Conservation (phyloP, 306 rosid genomes). For the Pueraria montana region DNA sequence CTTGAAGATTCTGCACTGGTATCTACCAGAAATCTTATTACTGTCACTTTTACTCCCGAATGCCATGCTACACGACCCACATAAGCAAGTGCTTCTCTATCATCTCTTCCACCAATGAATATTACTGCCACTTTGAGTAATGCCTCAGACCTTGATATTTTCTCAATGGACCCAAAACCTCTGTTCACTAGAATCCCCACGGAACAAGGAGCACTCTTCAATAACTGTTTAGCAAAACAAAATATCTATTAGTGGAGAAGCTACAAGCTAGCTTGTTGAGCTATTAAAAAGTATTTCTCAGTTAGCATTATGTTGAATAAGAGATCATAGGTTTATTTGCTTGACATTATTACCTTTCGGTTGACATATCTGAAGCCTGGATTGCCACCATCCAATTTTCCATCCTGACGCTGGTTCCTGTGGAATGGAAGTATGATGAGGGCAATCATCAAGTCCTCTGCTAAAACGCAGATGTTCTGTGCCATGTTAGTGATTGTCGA, state of each 20-base stretch:
- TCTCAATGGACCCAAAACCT: slow-evolving; percentile 79
- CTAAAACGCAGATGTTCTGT: slow-evolving; percentile 71
- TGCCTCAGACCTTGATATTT: slow-evolving; percentile 55
- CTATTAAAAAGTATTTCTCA: too few species aligned
- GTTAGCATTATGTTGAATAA: too few species aligned
- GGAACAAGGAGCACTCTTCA: slow-evolving; percentile 82
- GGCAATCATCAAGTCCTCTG: slow-evolving; percentile 76
- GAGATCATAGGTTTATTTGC: too few species aligned
- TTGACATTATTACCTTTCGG: slow-evolving; percentile 69
- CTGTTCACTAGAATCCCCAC: slow-evolving; percentile 95
- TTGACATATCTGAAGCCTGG: slow-evolving; percentile 82
- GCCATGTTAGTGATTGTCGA: slow-evolving; percentile 74
- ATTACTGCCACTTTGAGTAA: slow-evolving; percentile 71
- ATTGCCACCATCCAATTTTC: slow-evolving; percentile 68
- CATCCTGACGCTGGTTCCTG: slow-evolving; percentile 64
- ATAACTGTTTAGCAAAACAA: slow-evolving; percentile 64
- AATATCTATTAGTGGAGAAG: slow-evolving; percentile 6
- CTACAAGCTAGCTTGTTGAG: too few species aligned
- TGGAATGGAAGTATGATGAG: slow-evolving; percentile 92
- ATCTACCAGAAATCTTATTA: slow-evolving; percentile 80
- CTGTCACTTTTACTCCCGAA: slow-evolving; percentile 79
- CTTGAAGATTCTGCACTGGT: slow-evolving; percentile 58
- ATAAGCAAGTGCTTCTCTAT: slow-evolving; percentile 86
- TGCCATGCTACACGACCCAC: slow-evolving; percentile 76
- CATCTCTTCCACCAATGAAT: slow-evolving; percentile 94